phyloP scores from a whole-genome alignment of 2,329 filamentous ascomycete species.

The Fusarium nelsonii region DNA sequence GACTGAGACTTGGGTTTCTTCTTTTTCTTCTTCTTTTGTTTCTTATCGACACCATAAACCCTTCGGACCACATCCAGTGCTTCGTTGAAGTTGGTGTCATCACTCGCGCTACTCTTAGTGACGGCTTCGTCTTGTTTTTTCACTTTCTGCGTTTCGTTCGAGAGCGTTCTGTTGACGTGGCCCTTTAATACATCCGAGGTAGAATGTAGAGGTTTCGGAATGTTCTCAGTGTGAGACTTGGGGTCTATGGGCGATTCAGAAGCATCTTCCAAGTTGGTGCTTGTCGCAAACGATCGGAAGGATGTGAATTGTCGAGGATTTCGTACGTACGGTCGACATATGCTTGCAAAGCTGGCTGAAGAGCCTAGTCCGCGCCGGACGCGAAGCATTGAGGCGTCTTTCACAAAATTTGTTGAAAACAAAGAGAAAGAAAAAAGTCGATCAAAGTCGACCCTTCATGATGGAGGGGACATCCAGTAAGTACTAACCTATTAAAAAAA shows the following conservation, averaged over 20 bases:
- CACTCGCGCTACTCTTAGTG: background rate
- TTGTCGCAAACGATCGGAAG: conserved; percentile 34
- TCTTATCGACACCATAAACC: conserved; percentile 41
- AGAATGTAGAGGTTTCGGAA: background rate
- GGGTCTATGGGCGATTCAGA: background rate
- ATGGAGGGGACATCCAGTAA: background rate
- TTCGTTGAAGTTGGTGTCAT: conserved; percentile 37
- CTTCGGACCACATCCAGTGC: conserved; percentile 43
- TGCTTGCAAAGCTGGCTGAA: conserved; percentile 25
- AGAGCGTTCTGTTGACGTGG: background rate
- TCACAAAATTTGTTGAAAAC: conserved; percentile 12
- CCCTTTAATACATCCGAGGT: background rate
- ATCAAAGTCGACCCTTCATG: background rate
- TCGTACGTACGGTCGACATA: conserved; percentile 18
- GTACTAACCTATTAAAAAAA: conserved; percentile 12
- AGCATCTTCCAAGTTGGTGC: conserved; percentile 10
- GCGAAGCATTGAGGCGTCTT: conserved; percentile 49
- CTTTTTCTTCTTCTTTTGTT: conserved; percentile 12
- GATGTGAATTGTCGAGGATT: conserved; percentile 18
- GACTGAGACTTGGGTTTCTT: background rate
- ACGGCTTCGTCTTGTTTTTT: background rate
- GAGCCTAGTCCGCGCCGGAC: conserved; percentile 34
- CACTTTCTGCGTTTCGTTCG: conserved; percentile 1
- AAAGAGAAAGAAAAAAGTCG: conserved; percentile 9
- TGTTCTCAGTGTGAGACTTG: background rate